Base-by-base conservation (phyloP, 2,329 filamentous ascomycete genomes). In the Aspergillus pseudoviridinutans region DNA sequence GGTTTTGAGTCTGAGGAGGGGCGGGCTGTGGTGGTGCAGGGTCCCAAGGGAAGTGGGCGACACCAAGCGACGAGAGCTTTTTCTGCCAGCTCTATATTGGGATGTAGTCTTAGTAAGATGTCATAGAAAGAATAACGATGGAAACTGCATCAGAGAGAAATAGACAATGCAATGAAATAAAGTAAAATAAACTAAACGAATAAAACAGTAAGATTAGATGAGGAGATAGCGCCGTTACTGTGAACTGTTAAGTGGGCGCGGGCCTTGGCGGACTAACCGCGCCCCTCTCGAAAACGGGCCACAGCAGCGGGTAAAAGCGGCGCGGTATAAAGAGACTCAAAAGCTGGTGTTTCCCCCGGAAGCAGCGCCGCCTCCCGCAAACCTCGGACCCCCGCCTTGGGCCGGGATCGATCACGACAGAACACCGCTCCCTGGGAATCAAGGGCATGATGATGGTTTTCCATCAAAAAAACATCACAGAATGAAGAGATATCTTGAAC, bases 1-100 rank as follows among this genome's bases (percentile, higher is more conserved):
- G 67, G 50, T 74, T 71, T 62, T 67, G 62, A 71, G 58, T 74
- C 68, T 66, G 80, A 68, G 68, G 79, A 67, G 65, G 78, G 61
- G 72, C 73, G 53, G 84, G 83, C 53, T 89, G 87, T 9, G 66
- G 67, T 51, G 89, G 88, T 71, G 89, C 87, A 47, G 94, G 93
- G 71, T 99, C 94, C 94, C 94, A 99, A 10, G 94, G 93, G 73
- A 97, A 97, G 57, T 85, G 81, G 58, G 94, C 94, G 60, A 97
- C 88, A 64, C 89, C 86, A 64, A 95, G 86, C 65, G 87, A 86
- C 1, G 92, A 89, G 38, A 99, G 83, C 76, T 95, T 97, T 68
- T 87, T 83, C 80, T 97, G 92, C 94, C 94, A 99, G 78, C 88
- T 90, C 92, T 97, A 72, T 61, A 49, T 22, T 47, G 22, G 4